Base-by-base conservation (phyloP, 73 alveolate genomes). In the Uronychia binucleata region DNA sequence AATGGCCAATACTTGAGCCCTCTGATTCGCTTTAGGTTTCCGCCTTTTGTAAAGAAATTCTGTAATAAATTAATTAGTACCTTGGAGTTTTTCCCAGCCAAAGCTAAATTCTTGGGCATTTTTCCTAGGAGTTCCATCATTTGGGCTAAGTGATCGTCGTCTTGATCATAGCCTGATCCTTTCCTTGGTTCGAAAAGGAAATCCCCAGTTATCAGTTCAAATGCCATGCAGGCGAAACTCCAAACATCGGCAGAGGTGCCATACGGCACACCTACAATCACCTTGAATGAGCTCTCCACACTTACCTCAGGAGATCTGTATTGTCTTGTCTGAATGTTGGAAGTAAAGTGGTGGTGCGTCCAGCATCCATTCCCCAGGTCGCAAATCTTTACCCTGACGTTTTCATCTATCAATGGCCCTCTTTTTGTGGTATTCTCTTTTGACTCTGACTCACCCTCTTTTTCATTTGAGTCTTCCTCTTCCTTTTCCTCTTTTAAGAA, bases 271-370 rank as follows among this genome's bases (percentile, higher is more conserved):
- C 99, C 99, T 67, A 97, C 88, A 46, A 97, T 96, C 25, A 92
- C 95, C n/a, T n/a, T n/a, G n/a, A n/a, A n/a, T n/a, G n/a, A n/a
- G n/a, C n/a, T n/a, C n/a, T n/a, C n/a, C n/a, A n/a, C n/a, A n/a
- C n/a, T n/a, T n/a, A n/a, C n/a, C 93, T 95, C 99, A 25, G 99
- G 99, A 30, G 99, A 97, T 58, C 99, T 95, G 89, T 98, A 98
- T 83, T 97, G 96, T 75, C 99, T 83, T 26, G 99, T 97, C 93
- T 97, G 97, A 33, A 97, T 97, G 77, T 96, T 98, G 30, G 94
- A 89, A 26, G 99, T 83, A 93, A 97, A 96, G 75, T 97, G 99
- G 87, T 95, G 96, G 88, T 97, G 93, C 28, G 95, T 93, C 98
- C 98, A 97, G 88, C 99, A 97, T n/a, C 97, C 99, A 75, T 97